Base-by-base conservation (phyloP, 176 grass and related monocot genomes). In the Paspalum notatum region DNA sequence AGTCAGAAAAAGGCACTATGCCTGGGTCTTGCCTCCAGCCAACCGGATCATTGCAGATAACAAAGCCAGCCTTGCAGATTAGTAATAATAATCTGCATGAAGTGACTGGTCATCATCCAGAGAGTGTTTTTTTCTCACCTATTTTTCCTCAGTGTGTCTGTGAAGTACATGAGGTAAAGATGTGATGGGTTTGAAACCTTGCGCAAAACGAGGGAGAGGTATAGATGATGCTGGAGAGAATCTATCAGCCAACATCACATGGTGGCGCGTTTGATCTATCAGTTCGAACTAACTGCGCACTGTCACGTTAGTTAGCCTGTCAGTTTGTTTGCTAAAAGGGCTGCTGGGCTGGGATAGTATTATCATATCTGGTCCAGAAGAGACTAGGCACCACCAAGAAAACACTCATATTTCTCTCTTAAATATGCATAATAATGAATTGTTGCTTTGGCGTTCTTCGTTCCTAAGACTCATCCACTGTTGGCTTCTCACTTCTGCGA, bases 151-250 rank as follows among this genome's bases (percentile, higher is more conserved):
- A 32, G 32, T 53, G 37, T 53, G 49, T 56, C 20, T 50, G 40
- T n/a, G 59, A 27, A 46, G 32, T 32, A 71, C 74, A 83, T 66
- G 65, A 21, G 11, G 53, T 8, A 21, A 2, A 54, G 10, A 59
- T n/a, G 6, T 9, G 22, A 42, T 43, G 9, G 12, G 14, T 43
- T 38, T 48, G 66, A 49, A 72, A 6, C 73, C 67, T 79, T 83
- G 75, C 67, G 86, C 75, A 67, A 83, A 88, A 83, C 68, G 75
- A 88, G 86, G 25, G 8, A 15, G 6, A 46, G 5, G n/a, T n/a
- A 41, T 6, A 4, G 8, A 40, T 16, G 24, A 6, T 68, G 58
- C 10, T 59, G 8, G 47, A 9, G 47, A 38, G 24, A 25, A 26
- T 65, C 18, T 27, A 75, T 66, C 37, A n/a, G 47, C 81, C 45